Percentiles rank a stretch among this genome's conserved stretches.
Evolutionary conservation across 2,329 filamentous ascomycete genomes (phyloP).

Genomic region (Fusarium lyarnte): DNA sequence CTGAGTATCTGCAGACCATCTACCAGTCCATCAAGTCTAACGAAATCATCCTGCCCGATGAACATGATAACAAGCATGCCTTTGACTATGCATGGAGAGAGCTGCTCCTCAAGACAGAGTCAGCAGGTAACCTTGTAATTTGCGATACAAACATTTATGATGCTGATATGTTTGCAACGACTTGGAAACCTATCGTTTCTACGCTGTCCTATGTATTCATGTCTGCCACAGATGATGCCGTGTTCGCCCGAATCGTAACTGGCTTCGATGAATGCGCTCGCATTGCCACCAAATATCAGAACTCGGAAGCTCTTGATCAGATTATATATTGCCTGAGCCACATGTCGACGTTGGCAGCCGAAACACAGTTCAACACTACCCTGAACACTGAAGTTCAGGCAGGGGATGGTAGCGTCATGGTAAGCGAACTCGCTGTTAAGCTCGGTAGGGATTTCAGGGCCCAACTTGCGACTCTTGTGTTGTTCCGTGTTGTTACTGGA

Average conservation of each 20-base stretch:
- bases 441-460: slow-evolving; percentile 94
- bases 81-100: slow-evolving; percentile 99
- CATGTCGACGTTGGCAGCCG: slow-evolving; percentile 87
- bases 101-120: slow-evolving; percentile 83
- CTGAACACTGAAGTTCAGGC: slow-evolving; percentile 97
- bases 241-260: slow-evolving; percentile 91
- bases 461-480: slow-evolving; percentile 91
- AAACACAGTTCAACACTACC: slow-evolving; percentile 79
- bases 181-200: slow-evolving; percentile 94
- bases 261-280: slow-evolving; percentile 97
- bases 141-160: slow-evolving; percentile 96
- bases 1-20: slow-evolving; percentile 84
- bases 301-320: slow-evolving; percentile 89
- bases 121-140: slow-evolving; percentile 76
- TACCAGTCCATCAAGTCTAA: slow-evolving; percentile 91
- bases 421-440: slow-evolving; percentile 95
- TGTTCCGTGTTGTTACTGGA: slow-evolving; percentile 90
- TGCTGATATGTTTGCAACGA: slow-evolving; percentile 95
- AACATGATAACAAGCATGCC: slow-evolving; percentile 95
- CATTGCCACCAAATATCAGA: slow-evolving; percentile 84
- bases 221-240: slow-evolving; percentile 95
- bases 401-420: slow-evolving; percentile 94
- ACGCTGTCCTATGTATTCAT: slow-evolving; percentile 98
- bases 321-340: slow-evolving; percentile 90
- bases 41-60: slow-evolving; percentile 96